A percentile compares a stretch with the other conserved stretches of the same genome.
phyloP scores from a whole-genome alignment of 352 stramenopile genomes.

The Globisporangium yorkense region DNA sequence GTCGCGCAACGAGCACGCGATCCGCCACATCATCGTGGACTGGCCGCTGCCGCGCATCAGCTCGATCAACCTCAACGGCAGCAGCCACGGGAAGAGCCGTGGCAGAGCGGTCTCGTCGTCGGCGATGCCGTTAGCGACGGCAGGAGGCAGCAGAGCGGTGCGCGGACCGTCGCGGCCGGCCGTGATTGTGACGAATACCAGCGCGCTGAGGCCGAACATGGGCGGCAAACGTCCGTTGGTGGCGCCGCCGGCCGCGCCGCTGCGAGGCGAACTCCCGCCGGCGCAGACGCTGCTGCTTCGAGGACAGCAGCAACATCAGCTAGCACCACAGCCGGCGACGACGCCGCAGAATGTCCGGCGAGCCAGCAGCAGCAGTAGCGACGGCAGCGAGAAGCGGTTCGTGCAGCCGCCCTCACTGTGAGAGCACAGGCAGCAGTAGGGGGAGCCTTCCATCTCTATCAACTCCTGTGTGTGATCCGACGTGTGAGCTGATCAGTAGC shows the following conservation, averaged over 20 bases:
- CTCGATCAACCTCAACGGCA: constrained; percentile 5
- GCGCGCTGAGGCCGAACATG: neutral
- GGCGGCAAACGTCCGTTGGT: neutral
- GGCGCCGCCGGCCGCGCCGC: constrained; percentile 5
- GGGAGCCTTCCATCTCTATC: neutral
- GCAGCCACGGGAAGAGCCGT: neutral
- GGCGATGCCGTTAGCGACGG: no score
- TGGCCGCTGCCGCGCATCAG: constrained; percentile 24
- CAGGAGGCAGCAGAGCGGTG: neutral
- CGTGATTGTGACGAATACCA: constrained; percentile 9
- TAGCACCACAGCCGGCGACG: no score
- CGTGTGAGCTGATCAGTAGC: no score
- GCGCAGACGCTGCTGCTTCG: constrained; percentile 14
- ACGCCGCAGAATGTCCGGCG: neutral
- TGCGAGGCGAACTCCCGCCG: neutral
- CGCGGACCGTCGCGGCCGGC: constrained; percentile 4
- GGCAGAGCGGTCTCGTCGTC: neutral
- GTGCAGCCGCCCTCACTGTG: neutral
- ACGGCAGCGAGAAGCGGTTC: neutral
- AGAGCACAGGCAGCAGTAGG: no score
- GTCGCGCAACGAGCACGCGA: constrained; percentile 42
- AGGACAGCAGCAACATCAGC: constrained; percentile 6
- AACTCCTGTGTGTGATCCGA: no score
- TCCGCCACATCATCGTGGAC: constrained; percentile 40
- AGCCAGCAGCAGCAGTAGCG: neutral